phyloP scores from a whole-genome alignment of 768 basidiomycete genomes.

The Nidularia pulvinata region DNA sequence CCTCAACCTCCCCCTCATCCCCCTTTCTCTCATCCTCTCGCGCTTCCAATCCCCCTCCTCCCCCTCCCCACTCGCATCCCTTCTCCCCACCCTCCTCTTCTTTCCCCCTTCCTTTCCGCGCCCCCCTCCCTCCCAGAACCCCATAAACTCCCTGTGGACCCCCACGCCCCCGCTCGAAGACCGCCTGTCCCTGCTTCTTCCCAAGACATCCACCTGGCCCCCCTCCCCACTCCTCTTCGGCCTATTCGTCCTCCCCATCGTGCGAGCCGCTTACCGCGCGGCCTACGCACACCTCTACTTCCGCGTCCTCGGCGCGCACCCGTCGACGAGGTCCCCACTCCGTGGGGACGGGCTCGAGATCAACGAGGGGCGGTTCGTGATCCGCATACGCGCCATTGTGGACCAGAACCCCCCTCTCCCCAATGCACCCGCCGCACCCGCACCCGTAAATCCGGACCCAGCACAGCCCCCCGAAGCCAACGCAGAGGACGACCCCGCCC shows the following conservation, averaged over 20 bases:
- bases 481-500: slow-evolving; percentile 24
- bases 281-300: slow-evolving; percentile 35
- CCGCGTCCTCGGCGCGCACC: slow-evolving; percentile 36
- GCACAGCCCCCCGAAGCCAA: slow-evolving; percentile 4
- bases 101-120: slow-evolving; percentile 42
- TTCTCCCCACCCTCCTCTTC: slow-evolving; percentile 44
- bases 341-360: slow-evolving; percentile 15
- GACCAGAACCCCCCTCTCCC: slow-evolving; percentile 2
- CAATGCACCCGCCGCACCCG: background rate
- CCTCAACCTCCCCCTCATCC: slow-evolving; percentile 73
- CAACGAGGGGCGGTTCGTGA: slow-evolving; percentile 30
- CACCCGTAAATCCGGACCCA: slow-evolving; percentile 10
- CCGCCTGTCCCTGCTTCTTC: slow-evolving; percentile 16
- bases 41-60: slow-evolving; percentile 42
- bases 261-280: slow-evolving; percentile 40
- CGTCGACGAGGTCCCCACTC: slow-evolving; percentile 23
- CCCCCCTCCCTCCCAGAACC: slow-evolving; percentile 30
- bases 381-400: slow-evolving; percentile 27
- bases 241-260: slow-evolving; percentile 48
- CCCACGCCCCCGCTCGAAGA: slow-evolving; percentile 31
- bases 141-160: slow-evolving; percentile 46
- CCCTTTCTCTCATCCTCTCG: slow-evolving; percentile 64
- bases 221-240: slow-evolving; percentile 61
- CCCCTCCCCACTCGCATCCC: slow-evolving; percentile 25
- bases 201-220: slow-evolving; percentile 39